Evolutionary conservation across 176 grass and related monocot genomes (phyloP).

Genomic region (Zea luxurians): DNA sequence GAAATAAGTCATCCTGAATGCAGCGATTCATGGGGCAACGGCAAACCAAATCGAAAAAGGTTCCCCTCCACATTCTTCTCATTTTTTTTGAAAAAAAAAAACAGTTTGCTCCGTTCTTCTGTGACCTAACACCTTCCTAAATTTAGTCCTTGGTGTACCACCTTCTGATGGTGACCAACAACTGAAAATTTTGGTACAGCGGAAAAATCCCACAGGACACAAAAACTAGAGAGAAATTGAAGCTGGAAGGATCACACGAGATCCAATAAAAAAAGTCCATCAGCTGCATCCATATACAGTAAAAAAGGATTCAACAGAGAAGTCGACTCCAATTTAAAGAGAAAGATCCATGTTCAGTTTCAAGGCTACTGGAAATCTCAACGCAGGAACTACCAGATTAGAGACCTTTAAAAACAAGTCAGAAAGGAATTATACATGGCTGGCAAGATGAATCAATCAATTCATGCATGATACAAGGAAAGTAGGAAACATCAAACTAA

Average conservation of each 20-base stretch:
- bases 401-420: slow-evolving; percentile 2
- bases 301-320: background rate
- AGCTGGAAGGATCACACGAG: slow-evolving; percentile 10
- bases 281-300: background rate
- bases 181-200: background rate
- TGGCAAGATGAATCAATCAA: slow-evolving; percentile 5
- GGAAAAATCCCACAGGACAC: background rate
- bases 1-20: background rate
- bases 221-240: slow-evolving; percentile 12
- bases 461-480: slow-evolving; percentile 29
- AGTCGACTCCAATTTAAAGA: slow-evolving; percentile 33
- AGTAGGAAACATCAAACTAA: background rate
- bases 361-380: slow-evolving; percentile 9
- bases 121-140: slow-evolving; percentile 20
- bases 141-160: background rate
- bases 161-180: background rate
- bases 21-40: background rate
- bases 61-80: background rate
- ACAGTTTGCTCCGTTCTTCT: background rate
- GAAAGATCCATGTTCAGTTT: slow-evolving; percentile 11
- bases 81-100: background rate
- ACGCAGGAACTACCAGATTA: slow-evolving; percentile 7
- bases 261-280: slow-evolving; percentile 16
- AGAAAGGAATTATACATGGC: background rate
- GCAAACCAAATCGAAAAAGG: background rate